Percentiles rank a stretch among this genome's conserved stretches.
Conservation (phyloP, 495 filamentous ascomycete genomes). For the Penicillium angulare region DNA sequence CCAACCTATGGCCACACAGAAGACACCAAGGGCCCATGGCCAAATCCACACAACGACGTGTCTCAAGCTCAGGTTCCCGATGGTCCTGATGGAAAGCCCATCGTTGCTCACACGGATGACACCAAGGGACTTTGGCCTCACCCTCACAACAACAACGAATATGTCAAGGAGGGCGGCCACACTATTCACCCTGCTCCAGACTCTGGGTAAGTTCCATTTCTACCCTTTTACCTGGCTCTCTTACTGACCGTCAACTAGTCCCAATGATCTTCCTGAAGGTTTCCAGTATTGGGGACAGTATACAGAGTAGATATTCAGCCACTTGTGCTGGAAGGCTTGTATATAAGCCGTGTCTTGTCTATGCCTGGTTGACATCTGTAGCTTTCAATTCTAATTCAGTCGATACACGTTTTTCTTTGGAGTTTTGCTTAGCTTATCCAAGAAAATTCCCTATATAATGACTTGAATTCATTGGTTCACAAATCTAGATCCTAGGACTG, state of each 20-base stretch:
- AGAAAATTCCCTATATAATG: too few relatives aligned
- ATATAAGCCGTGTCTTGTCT: conserved; percentile 12
- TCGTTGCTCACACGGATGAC: conserved; percentile 3
- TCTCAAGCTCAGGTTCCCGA: conserved; percentile 4
- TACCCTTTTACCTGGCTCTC: not conserved
- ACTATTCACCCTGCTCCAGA: conserved; percentile 11
- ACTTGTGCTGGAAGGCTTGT: conserved; percentile 7
- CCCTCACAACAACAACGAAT: conserved; percentile 10
- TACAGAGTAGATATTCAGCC: conserved; percentile 6
- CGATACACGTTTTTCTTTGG: too few relatives aligned
- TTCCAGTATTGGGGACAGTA: conserved; percentile 20
- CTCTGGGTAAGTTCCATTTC: conserved; percentile 12
- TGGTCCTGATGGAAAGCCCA: not conserved
- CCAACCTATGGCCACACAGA: conserved; percentile 7
- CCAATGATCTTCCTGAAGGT: conserved; percentile 15
- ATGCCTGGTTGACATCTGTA: conserved; percentile 3
- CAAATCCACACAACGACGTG: conserved; percentile 1
- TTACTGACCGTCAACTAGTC: too few relatives aligned
- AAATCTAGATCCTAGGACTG: too few relatives aligned
- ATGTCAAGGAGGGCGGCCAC: conserved; percentile 9
- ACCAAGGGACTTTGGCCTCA: conserved; percentile 14
- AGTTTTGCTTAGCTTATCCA: too few relatives aligned
- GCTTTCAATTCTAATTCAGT: conserved; percentile 2
- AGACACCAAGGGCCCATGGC: conserved; percentile 12
- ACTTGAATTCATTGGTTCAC: too few relatives aligned